Evolutionary conservation across 2,329 filamentous ascomycete species (phyloP), one percentile per base, ranked within the genome.

Genomic region (Diaporthe australafricana): DNA sequence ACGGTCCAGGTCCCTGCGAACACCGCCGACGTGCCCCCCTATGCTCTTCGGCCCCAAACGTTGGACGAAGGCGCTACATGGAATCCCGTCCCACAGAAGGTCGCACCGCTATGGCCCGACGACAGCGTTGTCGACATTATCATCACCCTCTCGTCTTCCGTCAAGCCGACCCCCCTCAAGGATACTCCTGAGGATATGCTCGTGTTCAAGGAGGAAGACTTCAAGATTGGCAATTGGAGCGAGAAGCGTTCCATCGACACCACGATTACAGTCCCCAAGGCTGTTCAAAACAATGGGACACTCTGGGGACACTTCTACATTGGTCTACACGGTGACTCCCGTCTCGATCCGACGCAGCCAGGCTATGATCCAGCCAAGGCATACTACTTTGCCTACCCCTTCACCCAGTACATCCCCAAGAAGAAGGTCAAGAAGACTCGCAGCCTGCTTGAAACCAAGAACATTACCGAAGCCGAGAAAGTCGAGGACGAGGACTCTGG

Each of bases 281-380:
- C 90, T 52, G 95, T 97, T 0, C 95, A 98, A 85, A 88, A 95
- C 76, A 98, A 98, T 80, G 95, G 94, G 42, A 98, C 96, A 1
- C 88, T 99, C 12, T 98, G 94, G 91, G 96, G 94, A 2, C 96
- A 99, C 81, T 97, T 98, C 82, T 98, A 95, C 78, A 86, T 98
- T 73, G 94, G 91, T 14, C 89, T 97, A 75, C 84, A 91, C 12
- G 96, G 95, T 68, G 57, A 48, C 9, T 89, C 90, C 72, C 87
- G 89, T 70, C 84, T 98, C 40, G 96, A 98, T 78, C 96, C 96
- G 3, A 87, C 87, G 12, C 88, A 90, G 70, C 85, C 90, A 0
- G 87, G 87, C 71, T 99, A 94, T 81, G 93, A 97, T 80, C 84
- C 90, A 0, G 87, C 88, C 11, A 92, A 90, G 73, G 95, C 96